Conservation (phyloP, 805 yeast genomes). For the Limtongozyma cylindracea region DNA sequence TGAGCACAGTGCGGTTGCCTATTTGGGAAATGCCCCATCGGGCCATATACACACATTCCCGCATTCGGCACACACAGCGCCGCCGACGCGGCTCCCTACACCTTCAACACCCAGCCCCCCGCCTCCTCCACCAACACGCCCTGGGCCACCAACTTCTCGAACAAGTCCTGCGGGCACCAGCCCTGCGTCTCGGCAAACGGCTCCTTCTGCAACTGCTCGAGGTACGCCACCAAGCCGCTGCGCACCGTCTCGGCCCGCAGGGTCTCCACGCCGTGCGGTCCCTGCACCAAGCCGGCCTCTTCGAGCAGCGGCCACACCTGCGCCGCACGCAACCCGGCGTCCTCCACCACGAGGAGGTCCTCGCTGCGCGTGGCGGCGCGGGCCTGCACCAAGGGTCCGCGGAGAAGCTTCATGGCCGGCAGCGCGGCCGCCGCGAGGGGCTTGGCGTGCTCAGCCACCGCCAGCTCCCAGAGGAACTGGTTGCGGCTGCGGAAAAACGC, state of each 20-base stretch:
- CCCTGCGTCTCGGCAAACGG: slow-evolving; percentile 86
- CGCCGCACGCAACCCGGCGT: too few species aligned
- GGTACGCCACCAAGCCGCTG: slow-evolving; percentile 35
- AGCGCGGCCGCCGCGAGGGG: slow-evolving; percentile 59
- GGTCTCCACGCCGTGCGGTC: slow-evolving; percentile 44
- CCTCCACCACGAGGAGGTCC: slow-evolving; percentile 41
- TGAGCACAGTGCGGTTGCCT: too few species aligned
- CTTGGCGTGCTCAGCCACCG: slow-evolving; percentile 36
- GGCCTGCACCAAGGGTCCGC: slow-evolving; percentile 35
- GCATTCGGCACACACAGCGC: too few species aligned
- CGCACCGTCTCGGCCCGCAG: slow-evolving; percentile 32
- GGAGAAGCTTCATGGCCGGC: slow-evolving; percentile 58
- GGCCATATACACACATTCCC: too few species aligned
- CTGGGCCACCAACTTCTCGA: slow-evolving; percentile 37
- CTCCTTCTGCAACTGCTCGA: slow-evolving; percentile 33
- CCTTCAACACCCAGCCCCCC: too few species aligned
- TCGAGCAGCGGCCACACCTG: too few species aligned
- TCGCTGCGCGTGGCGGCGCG: slow-evolving; percentile 28
- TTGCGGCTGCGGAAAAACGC: slow-evolving; percentile 84
- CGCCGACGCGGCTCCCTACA: too few species aligned
- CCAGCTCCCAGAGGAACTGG: slow-evolving; percentile 69
- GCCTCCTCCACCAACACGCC: slow-evolving; percentile 39
- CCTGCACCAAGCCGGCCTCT: slow-evolving; percentile 39
- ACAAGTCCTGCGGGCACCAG: slow-evolving; percentile 92
- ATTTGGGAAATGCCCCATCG: too few species aligned